Base-by-base conservation (phyloP, 202 grass and related monocot species). In the Carex arenaria region DNA sequence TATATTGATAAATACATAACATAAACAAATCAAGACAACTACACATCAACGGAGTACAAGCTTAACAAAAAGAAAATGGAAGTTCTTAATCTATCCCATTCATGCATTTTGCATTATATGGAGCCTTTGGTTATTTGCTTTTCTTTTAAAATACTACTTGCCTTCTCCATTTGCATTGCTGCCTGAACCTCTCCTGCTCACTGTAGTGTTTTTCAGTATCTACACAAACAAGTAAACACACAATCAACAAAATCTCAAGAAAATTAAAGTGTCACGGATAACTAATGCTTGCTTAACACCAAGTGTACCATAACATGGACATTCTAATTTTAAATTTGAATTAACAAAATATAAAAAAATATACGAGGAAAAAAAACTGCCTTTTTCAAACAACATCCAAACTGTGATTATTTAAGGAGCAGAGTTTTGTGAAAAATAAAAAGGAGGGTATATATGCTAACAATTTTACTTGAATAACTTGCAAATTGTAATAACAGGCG, bases 131-230 rank as follows among this genome's bases (percentile, higher is more conserved):
- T 3, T 59, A 19, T 17, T 19, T n/a, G 3, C 17, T 78, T 56
- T 34, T 59, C 30, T 59, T 59, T 78, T 55, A 4, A 59, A 36
- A 59, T 78, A 59, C 51, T 78, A 78, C 3, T 78, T 78, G 66
- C 84, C 88, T 14, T 49, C 85, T 17, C 83, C 88, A 82, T 90
- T 91, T 70, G 86, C 60, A 63, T 3, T 86, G 69, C 84, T 80
- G 59, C 80, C 80, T 40, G 71, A 85, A 77, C 82, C 59, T 78
- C 83, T 80, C 34, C 89, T 85, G 61, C 90, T 66, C 45, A 86
- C 90, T 70, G 96, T 99, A 30, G 96, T 99, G 89, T 99, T 99
- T 88, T 99, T 99, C 52, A 99, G 82, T 64, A 99, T 99, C 96
- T 99, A 88, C 61, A 43, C 32, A 56, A n/a, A 22, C 10, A 36